A percentile compares a stretch with the other conserved stretches of the same genome.
phyloP scores from a whole-genome alignment of 129 eudicot genomes.

The Daucus carota region DNA sequence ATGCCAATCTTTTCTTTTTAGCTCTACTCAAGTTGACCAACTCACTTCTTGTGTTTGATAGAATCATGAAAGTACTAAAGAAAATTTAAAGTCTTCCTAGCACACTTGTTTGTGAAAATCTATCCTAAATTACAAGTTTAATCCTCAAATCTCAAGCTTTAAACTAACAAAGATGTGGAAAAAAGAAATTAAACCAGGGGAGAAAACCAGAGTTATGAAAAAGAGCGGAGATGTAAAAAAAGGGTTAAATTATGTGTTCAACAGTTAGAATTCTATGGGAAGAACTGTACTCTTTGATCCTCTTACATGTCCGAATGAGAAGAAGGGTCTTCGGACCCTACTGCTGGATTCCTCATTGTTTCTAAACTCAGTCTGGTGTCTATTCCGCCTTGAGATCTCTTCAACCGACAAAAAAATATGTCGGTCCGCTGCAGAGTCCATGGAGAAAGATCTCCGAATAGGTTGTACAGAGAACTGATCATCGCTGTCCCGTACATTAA shows the following conservation, averaged over 20 bases:
- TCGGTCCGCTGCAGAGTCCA: constrained; percentile 85
- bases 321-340: constrained; percentile 50
- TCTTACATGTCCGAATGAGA: constrained; percentile 66
- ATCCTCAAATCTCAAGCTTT: constrained; percentile 1
- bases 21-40: constrained; percentile 11
- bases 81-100: not conserved
- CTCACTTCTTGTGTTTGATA: not conserved
- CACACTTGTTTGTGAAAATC: not conserved
- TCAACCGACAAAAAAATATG: constrained; percentile 52
- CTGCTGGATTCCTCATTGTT: constrained; percentile 54
- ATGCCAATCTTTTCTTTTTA: constrained; percentile 24
- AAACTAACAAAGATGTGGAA: not conserved
- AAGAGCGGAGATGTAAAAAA: constrained; percentile 13
- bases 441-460: constrained; percentile 73
- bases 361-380: constrained; percentile 23
- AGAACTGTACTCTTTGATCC: constrained; percentile 66
- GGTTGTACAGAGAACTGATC: constrained; percentile 49
- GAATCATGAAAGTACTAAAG: not conserved
- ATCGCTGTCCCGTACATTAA: constrained; percentile 45
- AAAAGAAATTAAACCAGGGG: not conserved
- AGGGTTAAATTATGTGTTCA: not conserved
- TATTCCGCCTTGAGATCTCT: constrained; percentile 41
- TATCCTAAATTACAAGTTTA: not conserved
- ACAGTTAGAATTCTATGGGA: constrained; percentile 36
- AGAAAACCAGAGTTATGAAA: not conserved